Evolutionary conservation across 2,329 filamentous ascomycete genomes (phyloP), one percentile per base, ranked within the genome.

Genomic region (Mycocentrospora acerina): DNA sequence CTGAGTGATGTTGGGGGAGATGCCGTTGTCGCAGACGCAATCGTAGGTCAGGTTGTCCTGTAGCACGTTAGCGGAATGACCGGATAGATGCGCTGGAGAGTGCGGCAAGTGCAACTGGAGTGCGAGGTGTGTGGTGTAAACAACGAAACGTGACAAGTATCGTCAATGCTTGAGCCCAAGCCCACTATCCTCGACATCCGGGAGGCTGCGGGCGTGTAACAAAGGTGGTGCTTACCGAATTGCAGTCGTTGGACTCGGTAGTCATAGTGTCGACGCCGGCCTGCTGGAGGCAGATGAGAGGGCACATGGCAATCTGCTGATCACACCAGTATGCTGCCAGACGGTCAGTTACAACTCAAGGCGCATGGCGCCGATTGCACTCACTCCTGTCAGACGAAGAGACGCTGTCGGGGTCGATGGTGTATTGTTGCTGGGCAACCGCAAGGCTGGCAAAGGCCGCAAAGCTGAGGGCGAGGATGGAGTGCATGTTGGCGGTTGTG

Each of bases 1-100:
- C 68, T 90, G 78, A 58, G 83, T 81, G 32, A 88, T 70, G 69
- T 90, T 90, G 52, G 87, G 87, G 35, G 77, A 70, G 46, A 76
- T 64, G 62, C 80, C 78, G 55, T 85, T 76, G 47, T 76, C 75
- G 72, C 87, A 93, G 53, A 88, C 73, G 66, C 87, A 93, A 48
- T 76, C 73, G 69, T 85, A 91, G n/a, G 71, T 75, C 33, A 91
- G 76, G 14, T 73, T 71, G 35, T 75, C 50, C 56, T 60, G 32
- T 19, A 13, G 22, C 19, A 13, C 14, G 33, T 45, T 37, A 46
- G 46, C 33, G 28, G 4, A 28, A 31, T 26, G 34, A 18, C 11
- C 16, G 13, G 13, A 22, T 9, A 22, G 5, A 22, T 22, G 9
- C 19, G n/a, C n/a, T n/a, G n/a, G n/a, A n/a, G n/a, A n/a, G n/a